A percentile compares a stretch with the other conserved stretches of the same genome.
Evolutionary conservation across 805 yeast species (phyloP).

Genomic region (Scheffersomyces stipitis): DNA sequence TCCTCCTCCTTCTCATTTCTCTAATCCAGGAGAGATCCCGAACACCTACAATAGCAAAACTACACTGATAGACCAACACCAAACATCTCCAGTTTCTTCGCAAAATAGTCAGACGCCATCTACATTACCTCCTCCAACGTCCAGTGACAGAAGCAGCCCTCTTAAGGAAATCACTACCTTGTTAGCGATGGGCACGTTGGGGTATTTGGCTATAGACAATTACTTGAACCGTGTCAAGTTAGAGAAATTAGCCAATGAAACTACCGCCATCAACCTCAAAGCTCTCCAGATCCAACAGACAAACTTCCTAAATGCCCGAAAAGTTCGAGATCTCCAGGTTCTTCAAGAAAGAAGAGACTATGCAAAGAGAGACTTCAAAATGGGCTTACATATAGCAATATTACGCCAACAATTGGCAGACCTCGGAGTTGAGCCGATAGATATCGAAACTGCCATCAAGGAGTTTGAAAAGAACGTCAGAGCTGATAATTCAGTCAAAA

Average conservation of each 20-base stretch:
- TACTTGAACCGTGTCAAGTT: conserved; percentile 41
- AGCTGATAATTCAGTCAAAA: conserved; percentile 54
- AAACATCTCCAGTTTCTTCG: too few relatives aligned
- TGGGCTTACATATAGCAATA: conserved; percentile 68
- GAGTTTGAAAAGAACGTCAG: conserved; percentile 61
- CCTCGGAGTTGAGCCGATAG: conserved; percentile 56
- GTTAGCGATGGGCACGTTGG: conserved; percentile 42
- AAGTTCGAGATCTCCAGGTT: conserved; percentile 52
- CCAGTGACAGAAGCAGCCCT: conserved; percentile 1
- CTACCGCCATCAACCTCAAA: conserved; percentile 36
- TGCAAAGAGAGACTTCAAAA: conserved; percentile 51
- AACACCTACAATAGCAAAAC: conserved; percentile 9
- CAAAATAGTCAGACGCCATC: conserved; percentile 2
- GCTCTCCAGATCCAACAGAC: conserved; percentile 45
- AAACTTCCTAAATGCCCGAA: conserved; percentile 49
- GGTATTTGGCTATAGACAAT: conserved; percentile 53
- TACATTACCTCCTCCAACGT: neutral
- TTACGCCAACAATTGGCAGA: conserved; percentile 60
- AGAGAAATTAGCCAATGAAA: conserved; percentile 34
- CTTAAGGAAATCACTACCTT: conserved; percentile 42
- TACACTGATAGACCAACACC: conserved; percentile 1
- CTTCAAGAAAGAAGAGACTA: conserved; percentile 50
- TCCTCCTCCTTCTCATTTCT: conserved; percentile 25
- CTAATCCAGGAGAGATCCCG: conserved; percentile 19
- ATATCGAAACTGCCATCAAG: conserved; percentile 50